These are phyloP conservation scores for Cordyceps cicadae DNA, from an alignment of 2,329 filamentous ascomycete species.

Conservation along the genomic window DNA sequence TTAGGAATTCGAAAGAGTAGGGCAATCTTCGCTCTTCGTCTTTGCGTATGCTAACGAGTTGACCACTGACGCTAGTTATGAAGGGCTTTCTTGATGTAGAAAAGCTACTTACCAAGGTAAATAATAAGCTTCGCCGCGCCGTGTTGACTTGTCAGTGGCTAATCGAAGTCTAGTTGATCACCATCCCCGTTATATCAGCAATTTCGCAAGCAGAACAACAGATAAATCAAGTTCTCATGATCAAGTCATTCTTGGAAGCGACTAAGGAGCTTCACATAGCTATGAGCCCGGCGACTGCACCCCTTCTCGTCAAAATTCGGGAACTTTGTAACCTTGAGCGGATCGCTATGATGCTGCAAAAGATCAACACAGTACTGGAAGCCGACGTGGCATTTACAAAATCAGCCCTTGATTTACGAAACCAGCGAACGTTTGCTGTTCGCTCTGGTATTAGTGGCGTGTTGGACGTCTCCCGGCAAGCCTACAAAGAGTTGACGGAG, in stretches of 20 bases:
- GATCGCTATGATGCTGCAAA: slow-evolving; percentile 49
- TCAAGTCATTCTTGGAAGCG: slow-evolving; percentile 71
- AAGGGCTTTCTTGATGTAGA: slow-evolving; percentile 72
- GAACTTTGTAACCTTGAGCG: slow-evolving; percentile 59
- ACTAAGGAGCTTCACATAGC: slow-evolving; percentile 61
- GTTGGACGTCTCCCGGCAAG: slow-evolving; percentile 78
- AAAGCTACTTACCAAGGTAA: slow-evolving; percentile 65
- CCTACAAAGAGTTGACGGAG: slow-evolving; percentile 79
- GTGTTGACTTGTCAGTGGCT: neutral
- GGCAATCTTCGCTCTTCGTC: neutral
- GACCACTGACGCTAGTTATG: slow-evolving; percentile 42
- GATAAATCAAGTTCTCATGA: slow-evolving; percentile 76
- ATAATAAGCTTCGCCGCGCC: too few relatives aligned
- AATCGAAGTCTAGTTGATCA: slow-evolving; percentile 52
- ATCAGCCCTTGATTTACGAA: slow-evolving; percentile 74
- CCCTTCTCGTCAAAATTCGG: slow-evolving; percentile 59
- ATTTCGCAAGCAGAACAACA: slow-evolving; percentile 67
- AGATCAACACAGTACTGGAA: slow-evolving; percentile 68
- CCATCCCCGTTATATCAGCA: slow-evolving; percentile 58
- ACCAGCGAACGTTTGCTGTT: slow-evolving; percentile 85
- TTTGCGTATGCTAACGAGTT: neutral
- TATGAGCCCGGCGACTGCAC: slow-evolving; percentile 54
- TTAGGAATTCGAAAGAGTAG: slow-evolving; percentile 61
- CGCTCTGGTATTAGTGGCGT: slow-evolving; percentile 78
- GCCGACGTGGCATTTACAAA: slow-evolving; percentile 71